Evolutionary conservation across 495 filamentous ascomycete species (phyloP), one percentile per base, ranked within the genome.

Genomic region (Neurospora sp.): DNA sequence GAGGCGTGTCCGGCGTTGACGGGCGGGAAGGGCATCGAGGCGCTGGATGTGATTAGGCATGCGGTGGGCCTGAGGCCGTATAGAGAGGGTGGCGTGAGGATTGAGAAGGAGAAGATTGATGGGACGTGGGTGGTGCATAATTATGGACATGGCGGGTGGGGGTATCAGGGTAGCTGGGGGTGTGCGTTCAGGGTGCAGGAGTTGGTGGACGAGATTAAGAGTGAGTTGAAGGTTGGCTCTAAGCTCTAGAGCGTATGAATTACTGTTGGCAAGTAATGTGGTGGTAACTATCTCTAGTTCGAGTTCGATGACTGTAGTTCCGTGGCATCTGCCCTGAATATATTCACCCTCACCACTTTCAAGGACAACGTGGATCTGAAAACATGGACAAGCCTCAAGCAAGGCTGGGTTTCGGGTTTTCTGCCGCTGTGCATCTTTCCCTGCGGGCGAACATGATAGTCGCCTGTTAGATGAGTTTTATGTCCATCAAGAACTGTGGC

Each of bases 71-170:
- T 98, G 78, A 85, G 96, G 74, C 96, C 96, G 35, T 80, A 91
- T 71, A 86, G 96, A 69, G 83, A 89, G 27, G 90, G 87, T 9
- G 95, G 96, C 0, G 90, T 91, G 16, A 87, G 96, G 48, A 85
- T 98, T 66, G 96, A 97, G 82, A 92, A 88, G 79, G 94, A 98
- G 81, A 85, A 84, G 74, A 87, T 94, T 37, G 91, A 87, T n/a
- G 85, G 77, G 38, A 85, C 88, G 0, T 89, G 87, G 83, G 89
- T 97, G 11, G 93, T 99, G 74, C 96, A 99, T 79, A 95, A 97
- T 75, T 99, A 99, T 79, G 96, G 96, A 11, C 95, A 97, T 84
- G 94, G 92, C 0, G 96, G 96, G 0, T 97, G 94, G 85, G 96
- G 90, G 71, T 94, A 97, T 78, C 96, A 99, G 80, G 88, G 89